Evolutionary conservation across 768 basidiomycete species (phyloP), one percentile per base, ranked within the genome.

Genomic region (Dacryopinax spathularia): DNA sequence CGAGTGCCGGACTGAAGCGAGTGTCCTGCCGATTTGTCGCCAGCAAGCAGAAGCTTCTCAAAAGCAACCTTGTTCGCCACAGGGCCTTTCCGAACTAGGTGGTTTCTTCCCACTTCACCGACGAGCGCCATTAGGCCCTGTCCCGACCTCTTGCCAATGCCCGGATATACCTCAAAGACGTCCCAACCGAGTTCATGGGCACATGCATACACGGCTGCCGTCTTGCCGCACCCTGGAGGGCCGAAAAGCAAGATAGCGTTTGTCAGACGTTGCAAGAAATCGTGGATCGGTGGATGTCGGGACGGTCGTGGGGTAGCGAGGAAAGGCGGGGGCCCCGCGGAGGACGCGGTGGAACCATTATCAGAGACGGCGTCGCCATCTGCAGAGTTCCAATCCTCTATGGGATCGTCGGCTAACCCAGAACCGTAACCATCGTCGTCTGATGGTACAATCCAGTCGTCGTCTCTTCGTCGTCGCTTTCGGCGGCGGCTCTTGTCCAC

Each of bases 131-230:
- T 84, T 67, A 99, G 76, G 68, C 84, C 89, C 27, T 84, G 78
- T 5, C 88, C 89, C 65, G 83, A 88, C 34, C 96, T 83, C 70
- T 83, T 88, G n/a, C 93, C 93, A 61, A 94, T 85, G 1, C 96
- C 96, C 27, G 96, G 90, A 75, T 93, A 88, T 13, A 98, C 92
- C 73, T 99, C 96, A 70, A 97, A 96, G 13, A 98, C 84, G 60
- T 94, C 90, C 90, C 91, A 99, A 15, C 86, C 91, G 34, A 99
- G 79, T 74, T 99, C 95, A 62, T 85, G 83, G 3, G 93, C 91
- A 70, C 92, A 94, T 0, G 95, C 93, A 74, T 96, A 93, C 1
- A 96, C 87, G 22, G 91, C 82, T 1, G 91, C 86, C 4, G 92
- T 94, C 76, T 99, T 99, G 33, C 96, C 96, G 62, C 79, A 79